Percentiles rank a stretch among this genome's conserved stretches.
Evolutionary conservation across 2,329 filamentous ascomycete species (phyloP).

Genomic region (Fusarium tuaranense): DNA sequence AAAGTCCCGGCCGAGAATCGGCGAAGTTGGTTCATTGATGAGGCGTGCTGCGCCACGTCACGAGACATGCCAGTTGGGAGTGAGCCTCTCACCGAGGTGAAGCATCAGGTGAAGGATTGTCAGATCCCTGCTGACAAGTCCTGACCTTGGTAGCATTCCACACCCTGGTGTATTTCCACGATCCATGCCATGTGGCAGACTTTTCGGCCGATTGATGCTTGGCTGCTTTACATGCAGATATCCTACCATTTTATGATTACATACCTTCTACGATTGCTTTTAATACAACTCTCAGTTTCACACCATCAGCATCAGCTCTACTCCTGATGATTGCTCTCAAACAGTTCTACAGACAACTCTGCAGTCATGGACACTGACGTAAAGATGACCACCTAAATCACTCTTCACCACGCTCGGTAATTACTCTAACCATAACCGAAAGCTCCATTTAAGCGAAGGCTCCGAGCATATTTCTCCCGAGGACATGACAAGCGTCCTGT

Average conservation of each 20-base stretch:
- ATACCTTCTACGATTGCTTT: not conserved
- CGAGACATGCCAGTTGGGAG: not conserved
- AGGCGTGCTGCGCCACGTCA: conserved; percentile 6
- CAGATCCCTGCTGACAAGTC: not conserved
- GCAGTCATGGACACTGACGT: not conserved
- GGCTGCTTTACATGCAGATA: not conserved
- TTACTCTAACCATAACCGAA: conserved; percentile 18
- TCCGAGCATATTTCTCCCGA: conserved; percentile 23
- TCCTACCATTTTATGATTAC: not conserved
- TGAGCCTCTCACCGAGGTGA: conserved; percentile 20
- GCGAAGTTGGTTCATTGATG: conserved; percentile 6
- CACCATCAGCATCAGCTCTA: not conserved
- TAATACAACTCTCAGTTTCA: not conserved
- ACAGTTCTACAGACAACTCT: not conserved
- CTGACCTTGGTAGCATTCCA: not conserved
- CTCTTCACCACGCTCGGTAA: not conserved
- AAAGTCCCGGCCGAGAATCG: conserved; percentile 25
- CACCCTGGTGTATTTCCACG: not conserved
- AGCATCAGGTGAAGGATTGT: conserved; percentile 12
- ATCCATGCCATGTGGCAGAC: not conserved
- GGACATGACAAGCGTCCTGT: not conserved
- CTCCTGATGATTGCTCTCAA: no score
- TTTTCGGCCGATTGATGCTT: not conserved
- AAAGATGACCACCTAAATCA: not conserved
- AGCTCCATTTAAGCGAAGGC: conserved; percentile 31